These are phyloP conservation scores for Zymoseptoria tritici DNA, from an alignment of 2,329 filamentous ascomycete species.

Conservation along the genomic window DNA sequence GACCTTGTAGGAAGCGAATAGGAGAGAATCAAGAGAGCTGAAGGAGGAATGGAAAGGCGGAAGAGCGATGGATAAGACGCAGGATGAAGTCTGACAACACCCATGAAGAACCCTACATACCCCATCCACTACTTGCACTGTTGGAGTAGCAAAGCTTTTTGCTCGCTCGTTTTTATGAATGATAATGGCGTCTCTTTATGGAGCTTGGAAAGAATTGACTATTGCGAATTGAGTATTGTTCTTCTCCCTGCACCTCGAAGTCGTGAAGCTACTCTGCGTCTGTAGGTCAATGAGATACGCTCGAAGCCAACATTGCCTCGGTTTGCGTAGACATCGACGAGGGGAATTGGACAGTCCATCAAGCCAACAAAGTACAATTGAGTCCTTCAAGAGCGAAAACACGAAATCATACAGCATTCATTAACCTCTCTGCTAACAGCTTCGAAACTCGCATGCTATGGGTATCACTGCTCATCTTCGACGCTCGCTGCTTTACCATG, in stretches of 20 bases:
- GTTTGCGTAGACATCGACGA: background rate
- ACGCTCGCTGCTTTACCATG: background rate
- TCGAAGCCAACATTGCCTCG: too few species aligned
- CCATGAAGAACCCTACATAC: slow-evolving; percentile 3
- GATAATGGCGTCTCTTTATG: slow-evolving; percentile 16
- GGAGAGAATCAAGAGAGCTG: slow-evolving; percentile 1
- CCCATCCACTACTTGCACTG: slow-evolving; percentile 1
- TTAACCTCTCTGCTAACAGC: background rate
- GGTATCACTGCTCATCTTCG: slow-evolving; percentile 16
- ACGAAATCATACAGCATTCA: background rate
- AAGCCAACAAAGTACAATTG: background rate
- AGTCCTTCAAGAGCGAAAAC: background rate
- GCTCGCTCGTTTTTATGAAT: slow-evolving; percentile 12
- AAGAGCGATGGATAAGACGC: background rate
- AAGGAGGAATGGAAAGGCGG: background rate
- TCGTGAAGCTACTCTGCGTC: background rate
- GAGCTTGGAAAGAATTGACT: slow-evolving; percentile 10
- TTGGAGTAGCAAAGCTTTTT: slow-evolving; percentile 5
- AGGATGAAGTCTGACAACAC: background rate
- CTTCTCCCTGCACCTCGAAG: background rate
- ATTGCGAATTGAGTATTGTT: background rate
- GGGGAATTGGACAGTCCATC: background rate
- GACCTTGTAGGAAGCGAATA: slow-evolving; percentile 8
- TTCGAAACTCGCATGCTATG: slow-evolving; percentile 11
- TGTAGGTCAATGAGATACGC: background rate